Evolutionary conservation across 805 yeast genomes (phyloP).

Genomic region (Saturnispora kantuleensis): DNA sequence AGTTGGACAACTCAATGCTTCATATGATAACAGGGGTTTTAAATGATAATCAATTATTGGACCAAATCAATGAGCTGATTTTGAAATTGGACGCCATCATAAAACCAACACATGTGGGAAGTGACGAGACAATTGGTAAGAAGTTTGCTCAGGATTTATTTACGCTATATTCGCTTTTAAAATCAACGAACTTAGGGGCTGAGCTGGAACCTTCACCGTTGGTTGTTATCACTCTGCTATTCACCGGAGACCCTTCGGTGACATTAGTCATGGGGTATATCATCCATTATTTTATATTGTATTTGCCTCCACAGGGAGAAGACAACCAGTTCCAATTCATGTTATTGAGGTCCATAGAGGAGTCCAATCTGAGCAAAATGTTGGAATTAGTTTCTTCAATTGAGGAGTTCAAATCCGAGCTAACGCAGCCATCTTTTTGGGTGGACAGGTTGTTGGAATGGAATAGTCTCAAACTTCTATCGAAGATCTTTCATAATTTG

Average conservation of each 20-base stretch:
- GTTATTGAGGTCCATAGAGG: conserved; percentile 3
- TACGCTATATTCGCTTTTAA: neutral
- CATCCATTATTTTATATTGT: conserved; percentile 1
- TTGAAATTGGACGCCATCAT: too few relatives aligned
- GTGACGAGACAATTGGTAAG: neutral
- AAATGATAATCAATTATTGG: neutral
- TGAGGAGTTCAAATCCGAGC: neutral
- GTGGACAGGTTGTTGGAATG: neutral
- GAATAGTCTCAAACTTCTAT: neutral
- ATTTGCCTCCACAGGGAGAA: neutral
- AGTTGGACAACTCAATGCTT: neutral
- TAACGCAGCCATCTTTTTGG: neutral
- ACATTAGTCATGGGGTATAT: conserved; percentile 1
- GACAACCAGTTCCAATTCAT: neutral
- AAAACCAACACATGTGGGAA: too few relatives aligned
- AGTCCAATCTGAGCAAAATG: neutral
- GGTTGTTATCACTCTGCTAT: neutral
- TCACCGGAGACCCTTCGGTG: conserved; percentile 1
- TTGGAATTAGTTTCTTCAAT: neutral
- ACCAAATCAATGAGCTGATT: too few relatives aligned
- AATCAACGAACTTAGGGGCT: neutral
- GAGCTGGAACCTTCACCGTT: neutral
- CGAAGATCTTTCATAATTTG: neutral
- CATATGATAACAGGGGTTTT: neutral
- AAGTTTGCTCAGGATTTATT: neutral